These are phyloP conservation scores for Abelmoschus esculentus DNA, from an alignment of 345 rosid genomes.

Conservation along the genomic window DNA sequence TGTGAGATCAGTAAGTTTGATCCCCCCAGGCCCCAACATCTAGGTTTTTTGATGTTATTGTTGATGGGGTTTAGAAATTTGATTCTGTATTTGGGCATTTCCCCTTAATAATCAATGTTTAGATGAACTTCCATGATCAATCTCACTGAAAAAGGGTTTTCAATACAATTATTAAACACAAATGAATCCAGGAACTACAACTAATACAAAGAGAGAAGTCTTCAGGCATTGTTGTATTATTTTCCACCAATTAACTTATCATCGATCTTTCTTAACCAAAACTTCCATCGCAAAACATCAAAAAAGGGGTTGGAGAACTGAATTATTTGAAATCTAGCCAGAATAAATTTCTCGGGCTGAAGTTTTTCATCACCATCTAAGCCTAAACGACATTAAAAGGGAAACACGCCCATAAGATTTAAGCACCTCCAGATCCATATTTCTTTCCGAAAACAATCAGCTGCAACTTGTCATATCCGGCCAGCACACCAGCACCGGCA, in stretches of 20 bases:
- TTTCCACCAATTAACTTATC: too few species aligned
- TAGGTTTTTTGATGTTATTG: neutral
- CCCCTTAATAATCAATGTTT: neutral
- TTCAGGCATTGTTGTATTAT: neutral
- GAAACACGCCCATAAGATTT: constrained; percentile 3
- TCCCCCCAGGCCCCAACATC: neutral
- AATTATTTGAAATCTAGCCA: neutral
- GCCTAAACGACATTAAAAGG: constrained; percentile 7
- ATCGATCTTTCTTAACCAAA: constrained; percentile 11
- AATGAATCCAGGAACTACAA: constrained; percentile 16
- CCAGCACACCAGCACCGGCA: constrained; percentile 91
- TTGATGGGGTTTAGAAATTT: too few species aligned
- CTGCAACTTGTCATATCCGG: constrained; percentile 88
- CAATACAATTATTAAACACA: constrained; percentile 8
- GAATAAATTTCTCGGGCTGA: neutral
- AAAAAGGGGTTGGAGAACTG: neutral
- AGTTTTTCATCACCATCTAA: constrained; percentile 40
- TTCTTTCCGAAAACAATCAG: constrained; percentile 72
- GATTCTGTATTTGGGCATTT: too few species aligned
- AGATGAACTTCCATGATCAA: neutral
- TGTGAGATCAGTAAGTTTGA: neutral
- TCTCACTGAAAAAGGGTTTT: constrained; percentile 11
- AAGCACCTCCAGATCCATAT: constrained; percentile 72
- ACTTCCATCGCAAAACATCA: neutral
- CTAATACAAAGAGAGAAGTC: neutral